These are phyloP conservation scores for Jatropha podagrica DNA, from an alignment of 441 rosid species.

Conservation along the genomic window DNA sequence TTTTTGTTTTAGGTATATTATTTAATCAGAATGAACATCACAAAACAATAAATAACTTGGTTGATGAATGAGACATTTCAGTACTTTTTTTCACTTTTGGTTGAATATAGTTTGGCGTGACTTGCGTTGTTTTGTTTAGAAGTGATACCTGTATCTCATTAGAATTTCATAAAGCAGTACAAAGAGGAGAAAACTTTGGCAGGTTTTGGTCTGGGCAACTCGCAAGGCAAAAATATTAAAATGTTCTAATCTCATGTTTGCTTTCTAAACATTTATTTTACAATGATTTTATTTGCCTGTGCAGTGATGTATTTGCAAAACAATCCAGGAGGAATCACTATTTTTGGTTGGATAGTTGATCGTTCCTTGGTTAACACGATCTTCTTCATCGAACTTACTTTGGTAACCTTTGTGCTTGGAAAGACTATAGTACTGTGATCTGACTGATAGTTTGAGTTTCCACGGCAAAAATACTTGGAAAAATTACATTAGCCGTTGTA, in stretches of 20 bases:
- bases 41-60: too few relatives aligned
- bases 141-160: neutral
- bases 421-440: slow-evolving; percentile 58
- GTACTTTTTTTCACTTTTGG: too few relatives aligned
- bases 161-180: neutral
- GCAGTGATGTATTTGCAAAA: slow-evolving; percentile 82
- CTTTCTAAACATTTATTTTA: neutral
- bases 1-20: neutral
- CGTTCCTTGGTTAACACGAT: slow-evolving; percentile 75
- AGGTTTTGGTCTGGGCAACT: neutral
- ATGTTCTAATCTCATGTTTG: neutral
- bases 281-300: slow-evolving; percentile 8
- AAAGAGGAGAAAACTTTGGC: neutral
- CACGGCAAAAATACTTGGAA: neutral
- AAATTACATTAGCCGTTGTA: neutral
- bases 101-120: too few relatives aligned
- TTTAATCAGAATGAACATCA: neutral
- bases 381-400: slow-evolving; percentile 78
- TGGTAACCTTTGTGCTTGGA: slow-evolving; percentile 85
- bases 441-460: slow-evolving; percentile 17
- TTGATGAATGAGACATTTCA: too few relatives aligned
- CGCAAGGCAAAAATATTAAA: neutral
- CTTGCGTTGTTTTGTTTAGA: neutral
- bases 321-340: slow-evolving; percentile 93
- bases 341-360: slow-evolving; percentile 90